Percentiles rank a stretch among this genome's conserved stretches.
phyloP scores from a whole-genome alignment of 1,139 yeast genomes.

The Candida neerlandica region DNA sequence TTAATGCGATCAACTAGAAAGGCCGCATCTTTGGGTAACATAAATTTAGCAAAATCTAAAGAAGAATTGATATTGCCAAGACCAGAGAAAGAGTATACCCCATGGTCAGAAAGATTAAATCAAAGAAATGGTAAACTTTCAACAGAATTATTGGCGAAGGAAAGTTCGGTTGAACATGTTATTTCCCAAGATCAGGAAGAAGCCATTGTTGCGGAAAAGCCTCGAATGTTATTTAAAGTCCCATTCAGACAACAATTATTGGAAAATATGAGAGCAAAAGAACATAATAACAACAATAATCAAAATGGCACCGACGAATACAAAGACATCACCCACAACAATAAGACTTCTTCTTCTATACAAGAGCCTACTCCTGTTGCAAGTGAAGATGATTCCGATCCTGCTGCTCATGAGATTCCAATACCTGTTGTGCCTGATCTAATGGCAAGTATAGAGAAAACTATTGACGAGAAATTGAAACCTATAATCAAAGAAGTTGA shows the following conservation, averaged over 20 bases:
- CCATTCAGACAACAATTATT: constrained; percentile 28
- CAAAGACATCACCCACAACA: background rate
- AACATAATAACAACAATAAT: background rate
- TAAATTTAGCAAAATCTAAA: constrained; percentile 39
- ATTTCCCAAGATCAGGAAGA: constrained; percentile 12
- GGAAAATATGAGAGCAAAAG: background rate
- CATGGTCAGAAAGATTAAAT: constrained; percentile 42
- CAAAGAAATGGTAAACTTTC: constrained; percentile 29
- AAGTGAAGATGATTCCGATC: constrained; percentile 10
- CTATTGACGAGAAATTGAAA: constrained; percentile 27
- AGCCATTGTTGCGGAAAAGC: constrained; percentile 7
- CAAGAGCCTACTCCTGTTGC: constrained; percentile 6
- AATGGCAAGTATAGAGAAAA: constrained; percentile 25
- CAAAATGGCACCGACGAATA: background rate
- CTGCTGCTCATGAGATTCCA: constrained; percentile 15
- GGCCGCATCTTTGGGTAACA: constrained; percentile 43
- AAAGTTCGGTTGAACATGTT: background rate
- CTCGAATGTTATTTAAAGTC: constrained; percentile 21
- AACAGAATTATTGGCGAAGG: constrained; percentile 6
- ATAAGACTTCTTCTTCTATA: background rate
- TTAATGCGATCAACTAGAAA: constrained; percentile 61
- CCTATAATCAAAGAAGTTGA: constrained; percentile 17
- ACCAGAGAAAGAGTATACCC: constrained; percentile 33
- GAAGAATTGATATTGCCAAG: constrained; percentile 43
- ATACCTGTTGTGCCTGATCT: constrained; percentile 27